Evolutionary conservation across 768 basidiomycete species (phyloP), one percentile per base, ranked within the genome.

Genomic region (Leccinum olivaceopallidum): DNA sequence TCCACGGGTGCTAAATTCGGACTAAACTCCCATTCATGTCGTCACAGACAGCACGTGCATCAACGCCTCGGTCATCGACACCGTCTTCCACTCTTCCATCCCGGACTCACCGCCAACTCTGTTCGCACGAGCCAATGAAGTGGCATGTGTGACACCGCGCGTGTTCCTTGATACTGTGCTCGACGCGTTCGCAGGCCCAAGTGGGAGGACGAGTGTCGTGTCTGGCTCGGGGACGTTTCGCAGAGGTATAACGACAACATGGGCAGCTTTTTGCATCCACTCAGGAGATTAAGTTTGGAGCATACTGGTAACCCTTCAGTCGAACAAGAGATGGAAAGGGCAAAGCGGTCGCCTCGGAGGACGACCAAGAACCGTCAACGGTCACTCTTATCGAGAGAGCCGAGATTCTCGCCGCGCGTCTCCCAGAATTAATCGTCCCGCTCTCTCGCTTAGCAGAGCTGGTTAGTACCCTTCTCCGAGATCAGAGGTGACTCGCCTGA

Each of bases 391-490:
- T 93, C 44, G 87, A 90, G 63, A 78, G 79, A n/a, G 86, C 85
- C 0, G 90, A 93, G 70, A 78, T 83, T 48, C 71, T 93, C 60
- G 83, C 79, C 61, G 86, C 86, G 32, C 76, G 70, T 18, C 75
- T 89, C 53, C 83, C 89, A 3, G 87, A 89, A 26, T 68, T 92
- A 1, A 57, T 92, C 2, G 85, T 90, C 10, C 89, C 92, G 42
- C 70, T 94, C 34, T 82, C 89, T 16, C 82, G 90, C 54, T 75
- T 94, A 34, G 77, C 83, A 5, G 92, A 94, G 67, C 68, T 92
- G 71, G 92, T 92, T 63, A 60, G 83, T 63, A 56, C 42, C 16
- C 8, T 58, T 22, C 26, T 18, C 14, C 48, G 24, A 24, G 24
- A 24, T 64, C n/a, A 26, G 30, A 32, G 10, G 32, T 59, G 24